Evolutionary conservation across 495 filamentous ascomycete species (phyloP), one percentile per base, ranked within the genome.

Genomic region (Hypoxylon cercidicola): DNA sequence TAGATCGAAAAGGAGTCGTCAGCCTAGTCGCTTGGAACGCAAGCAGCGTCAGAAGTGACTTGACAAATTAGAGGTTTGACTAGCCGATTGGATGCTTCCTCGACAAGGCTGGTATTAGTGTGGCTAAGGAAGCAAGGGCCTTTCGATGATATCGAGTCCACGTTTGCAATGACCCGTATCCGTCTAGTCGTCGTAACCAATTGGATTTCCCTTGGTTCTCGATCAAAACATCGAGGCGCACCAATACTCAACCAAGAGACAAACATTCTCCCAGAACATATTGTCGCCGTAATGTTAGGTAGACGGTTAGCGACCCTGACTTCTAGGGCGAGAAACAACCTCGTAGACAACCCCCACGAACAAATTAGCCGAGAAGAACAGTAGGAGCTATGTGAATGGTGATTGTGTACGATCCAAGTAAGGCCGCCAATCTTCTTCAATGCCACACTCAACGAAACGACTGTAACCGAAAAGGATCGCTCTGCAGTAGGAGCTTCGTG

Each of bases 61-160:
- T 37, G 18, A 55, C 55, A 20, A 61, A 52, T 66, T n/a, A 37
- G 32, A 41, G 18, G 34, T 35, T 5, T 55, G 25, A 41, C 54
- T 30, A 35, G 34, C 28, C 46, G 30, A 59, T 58, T 63, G n/a
- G 47, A 51, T 25, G 40, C 55, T 16, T 48, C 19, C 18, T 57
- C 32, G 30, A 52, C 39, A 62, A 23, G 35, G 54, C 51, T 58
- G 53, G 65, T 11, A 28, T 48, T 62, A 21, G 49, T 35, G 48
- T 50, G 44, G 23, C 45, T 43, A 35, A 41, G 45, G 32, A 61
- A 66, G 35, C 34, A 57, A 44, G 23, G 20, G 39, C 10, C 48
- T 16, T 30, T 53, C 34, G 40, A 68, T 34, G 46, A 19, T 25
- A 58, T 53, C 45, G 68, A 68, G 35, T 40, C 45, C 25, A 68